Base-by-base conservation (phyloP, 225 moss, liverwort and hornwort genomes). In the Anthoceros angustus region DNA sequence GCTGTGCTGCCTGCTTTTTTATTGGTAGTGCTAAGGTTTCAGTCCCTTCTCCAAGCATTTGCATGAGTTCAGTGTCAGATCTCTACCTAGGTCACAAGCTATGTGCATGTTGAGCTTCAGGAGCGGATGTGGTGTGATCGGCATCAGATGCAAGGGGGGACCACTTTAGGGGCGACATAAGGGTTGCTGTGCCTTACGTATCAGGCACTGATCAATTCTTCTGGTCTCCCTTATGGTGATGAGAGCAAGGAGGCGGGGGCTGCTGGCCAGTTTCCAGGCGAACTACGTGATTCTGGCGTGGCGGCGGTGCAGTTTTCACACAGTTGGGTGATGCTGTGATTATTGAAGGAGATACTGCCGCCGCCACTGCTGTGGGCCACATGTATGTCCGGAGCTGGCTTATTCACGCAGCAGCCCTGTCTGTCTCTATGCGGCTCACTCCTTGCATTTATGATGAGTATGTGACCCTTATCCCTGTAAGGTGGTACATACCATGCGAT, bases 241-340 rank as follows among this genome's bases (percentile, higher is more conserved):
- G 88, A 84, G 86, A 84, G 78, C 82, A 88, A 88, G 82, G 76
- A 84, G 74, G 79, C 84, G 83, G 86, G 83, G 83, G 92, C 88
- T 92, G 88, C 78, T 82, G 86, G 82, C 92, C 84, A 88, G 92
- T 73, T 74, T 78, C 78, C 80, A 92, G 88, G 86, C 92, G 80
- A 86, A 88, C 84, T 88, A 88, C 88, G 77, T 81, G 88, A 81
- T 83, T 87, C 86, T 92, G 92, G 92, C 72, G 74, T 88, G 92
- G 92, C 86, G 92, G 92, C 88, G 88, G 92, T 83, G 55, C 55
- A 55, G 55, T 55, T 15, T 55, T 55, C 55, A 20, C 55, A 55
- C n/a, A 55, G 18, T 66, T 69, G 39, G 45, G 41, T 49, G 67
- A 50, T 67, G 62, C 79, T 79, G 77, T 80, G 86, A 78, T 72